Evolutionary conservation across 2,329 filamentous ascomycete genomes (phyloP).

Genomic region (Aspergillus sergii): DNA sequence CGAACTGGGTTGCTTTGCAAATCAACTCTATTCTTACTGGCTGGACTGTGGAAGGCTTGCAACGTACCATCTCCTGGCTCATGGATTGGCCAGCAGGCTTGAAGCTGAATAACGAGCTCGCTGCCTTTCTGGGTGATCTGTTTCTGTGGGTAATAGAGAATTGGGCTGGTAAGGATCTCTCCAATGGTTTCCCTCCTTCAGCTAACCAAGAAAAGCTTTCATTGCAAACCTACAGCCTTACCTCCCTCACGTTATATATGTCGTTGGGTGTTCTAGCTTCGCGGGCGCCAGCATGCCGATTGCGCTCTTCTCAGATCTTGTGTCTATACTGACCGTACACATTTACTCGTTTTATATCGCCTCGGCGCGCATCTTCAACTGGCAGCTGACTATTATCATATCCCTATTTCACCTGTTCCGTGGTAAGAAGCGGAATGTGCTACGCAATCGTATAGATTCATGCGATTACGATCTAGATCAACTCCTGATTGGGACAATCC

Average conservation of each 20-base stretch:
- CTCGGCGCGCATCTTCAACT: constrained; percentile 95
- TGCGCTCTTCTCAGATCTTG: constrained; percentile 88
- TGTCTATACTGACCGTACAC: constrained; percentile 89
- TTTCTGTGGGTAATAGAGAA: constrained; percentile 99
- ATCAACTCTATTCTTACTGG: constrained; percentile 74
- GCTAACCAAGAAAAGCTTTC: constrained; percentile 57
- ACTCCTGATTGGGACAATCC: constrained; percentile 89
- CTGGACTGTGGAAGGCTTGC: constrained; percentile 87
- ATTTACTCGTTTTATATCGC: constrained; percentile 99
- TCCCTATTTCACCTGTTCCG: constrained; percentile 98
- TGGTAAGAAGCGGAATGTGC: constrained; percentile 95
- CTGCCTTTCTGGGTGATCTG: constrained; percentile 88
- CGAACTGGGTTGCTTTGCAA: constrained; percentile 76
- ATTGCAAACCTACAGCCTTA: constrained; percentile 76
- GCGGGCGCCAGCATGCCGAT: constrained; percentile 97
- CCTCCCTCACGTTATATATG: constrained; percentile 83
- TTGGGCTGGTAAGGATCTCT: constrained; percentile 71
- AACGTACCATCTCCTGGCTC: constrained; percentile 88
- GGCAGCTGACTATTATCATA: constrained; percentile 95
- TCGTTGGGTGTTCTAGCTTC: constrained; percentile 93
- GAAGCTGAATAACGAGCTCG: constrained; percentile 92
- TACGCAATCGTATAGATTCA: constrained; percentile 96
- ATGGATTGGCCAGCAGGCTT: constrained; percentile 94
- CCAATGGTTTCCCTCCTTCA: not conserved
- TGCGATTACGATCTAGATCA: constrained; percentile 99